A percentile compares a stretch with the other conserved stretches of the same genome.
phyloP scores from a whole-genome alignment of 345 rosid genomes.

The Hypericum perforatum region DNA sequence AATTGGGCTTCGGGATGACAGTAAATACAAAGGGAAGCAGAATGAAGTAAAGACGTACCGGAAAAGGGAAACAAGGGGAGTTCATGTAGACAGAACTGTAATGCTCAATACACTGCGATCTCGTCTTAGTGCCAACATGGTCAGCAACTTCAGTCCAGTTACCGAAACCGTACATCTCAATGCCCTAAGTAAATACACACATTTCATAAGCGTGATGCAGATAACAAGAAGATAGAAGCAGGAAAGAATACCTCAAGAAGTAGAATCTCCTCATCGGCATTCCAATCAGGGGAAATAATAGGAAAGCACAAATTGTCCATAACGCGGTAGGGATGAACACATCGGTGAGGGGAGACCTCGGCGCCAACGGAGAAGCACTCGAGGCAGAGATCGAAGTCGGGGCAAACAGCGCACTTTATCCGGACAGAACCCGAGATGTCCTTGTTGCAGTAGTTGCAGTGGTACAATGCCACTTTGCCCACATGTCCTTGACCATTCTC shows the following conservation, averaged over 20 bases:
- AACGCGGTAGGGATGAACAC: conserved; percentile 71
- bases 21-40: not conserved
- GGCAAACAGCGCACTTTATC: conserved; percentile 71
- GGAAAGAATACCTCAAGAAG: conserved; percentile 63
- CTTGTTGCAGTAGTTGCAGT: conserved; percentile 86
- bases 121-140: conserved; percentile 81
- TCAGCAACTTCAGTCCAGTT: conserved; percentile 91
- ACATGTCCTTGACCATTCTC: conserved; percentile 7
- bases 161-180: conserved; percentile 90
- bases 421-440: conserved; percentile 82
- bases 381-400: conserved; percentile 86
- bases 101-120: conserved; percentile 61
- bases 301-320: conserved; percentile 97
- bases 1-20: no score
- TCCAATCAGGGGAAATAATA: conserved; percentile 80
- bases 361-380: conserved; percentile 89
- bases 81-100: conserved; percentile 68
- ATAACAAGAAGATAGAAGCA: not conserved
- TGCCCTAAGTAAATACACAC: conserved; percentile 43
- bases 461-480: conserved; percentile 53
- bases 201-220: not conserved
- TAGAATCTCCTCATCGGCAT: conserved; percentile 88
- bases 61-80: conserved; percentile 77
- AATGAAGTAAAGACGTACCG: conserved; percentile 39
- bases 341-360: conserved; percentile 61